Evolutionary conservation across 2,329 filamentous ascomycete species (phyloP), one percentile per base, ranked within the genome.

Genomic region (Metarhizium guizhouense): DNA sequence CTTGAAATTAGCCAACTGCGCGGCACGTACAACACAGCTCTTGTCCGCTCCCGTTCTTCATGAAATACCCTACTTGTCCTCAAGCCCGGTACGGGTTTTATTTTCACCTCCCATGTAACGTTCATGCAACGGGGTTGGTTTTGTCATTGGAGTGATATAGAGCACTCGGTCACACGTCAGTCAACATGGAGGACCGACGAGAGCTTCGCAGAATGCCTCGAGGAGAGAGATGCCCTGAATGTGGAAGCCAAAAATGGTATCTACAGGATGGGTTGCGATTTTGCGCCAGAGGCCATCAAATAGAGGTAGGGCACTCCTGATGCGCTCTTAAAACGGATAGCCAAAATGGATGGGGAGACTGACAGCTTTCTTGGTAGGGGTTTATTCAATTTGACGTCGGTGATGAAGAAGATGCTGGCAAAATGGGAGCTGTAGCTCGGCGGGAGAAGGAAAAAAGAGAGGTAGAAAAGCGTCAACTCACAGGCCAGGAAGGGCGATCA

Each of bases 221-320:
- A 25, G 78, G 77, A 36, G 76, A 84, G 62, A 72, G 75, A 49
- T 83, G 81, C 61, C 76, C 81, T 40, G 78, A 82, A 64, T 95
- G 90, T 67, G 85, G 87, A 57, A 86, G 87, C 53, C 79, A 78
- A 47, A 80, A 81, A 59, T 90, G 87, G 73, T 88, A 89, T 65
- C 75, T 85, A 36, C 84, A 91, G 61, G 87, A 88, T 70, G 89
- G 90, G 3, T 80, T 86, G 56, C 83, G 85, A 59, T 95, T 89
- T 68, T 95, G 90, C 70, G 79, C 86, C 60, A 85, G 88, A 61
- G 90, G 90, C 36, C 90, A 95, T 74, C 83, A 86, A 62, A 85
- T 92, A 62, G 84, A 90, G 72, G 87, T 89, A 72, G 58, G 70
- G 18, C 4, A n/a, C 16, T 14, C 38, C 8, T 4, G 29, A 43